phyloP scores from a whole-genome alignment of 495 filamentous ascomycete species.

The Xylaria palmicola region DNA sequence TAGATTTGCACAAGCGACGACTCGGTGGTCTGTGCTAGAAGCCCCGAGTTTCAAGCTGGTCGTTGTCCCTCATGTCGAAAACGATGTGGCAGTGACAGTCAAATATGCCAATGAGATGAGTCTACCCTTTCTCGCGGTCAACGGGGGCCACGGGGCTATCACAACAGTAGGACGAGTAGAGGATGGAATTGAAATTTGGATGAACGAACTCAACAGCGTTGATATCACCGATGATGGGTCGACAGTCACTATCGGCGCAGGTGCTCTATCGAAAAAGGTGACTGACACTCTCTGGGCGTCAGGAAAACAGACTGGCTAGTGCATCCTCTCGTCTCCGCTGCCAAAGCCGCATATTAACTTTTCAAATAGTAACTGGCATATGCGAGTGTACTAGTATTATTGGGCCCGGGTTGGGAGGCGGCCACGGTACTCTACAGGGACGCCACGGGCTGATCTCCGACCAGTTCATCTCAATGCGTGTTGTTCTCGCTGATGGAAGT shows the following conservation, averaged over 20 bases:
- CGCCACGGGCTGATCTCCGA: conserved; percentile 52
- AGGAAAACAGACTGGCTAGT: conserved; percentile 33
- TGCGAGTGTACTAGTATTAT: conserved; percentile 49
- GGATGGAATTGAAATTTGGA: conserved; percentile 45
- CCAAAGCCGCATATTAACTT: background rate
- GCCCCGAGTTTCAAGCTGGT: conserved; percentile 39
- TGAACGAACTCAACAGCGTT: conserved; percentile 40
- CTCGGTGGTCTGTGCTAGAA: conserved; percentile 38
- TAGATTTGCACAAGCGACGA: conserved; percentile 35
- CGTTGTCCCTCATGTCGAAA: conserved; percentile 41
- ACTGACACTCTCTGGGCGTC: conserved; percentile 29
- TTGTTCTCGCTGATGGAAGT: conserved; percentile 50
- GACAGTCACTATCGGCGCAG: conserved; percentile 51
- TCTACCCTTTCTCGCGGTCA: conserved; percentile 47
- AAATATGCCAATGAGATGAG: conserved; percentile 43
- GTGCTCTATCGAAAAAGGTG: conserved; percentile 33
- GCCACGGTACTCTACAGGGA: conserved; percentile 53
- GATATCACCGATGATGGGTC: conserved; percentile 40
- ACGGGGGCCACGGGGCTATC: conserved; percentile 43
- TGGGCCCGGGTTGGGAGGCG: conserved; percentile 53
- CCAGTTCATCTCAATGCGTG: conserved; percentile 44
- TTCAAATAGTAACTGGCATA: conserved; percentile 39
- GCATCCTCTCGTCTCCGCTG: background rate
- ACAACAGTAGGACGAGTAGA: conserved; percentile 39
- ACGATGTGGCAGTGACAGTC: conserved; percentile 44